Conservation (phyloP, 164 flowering plant species). For the Aristolochia fimbriata region DNA sequence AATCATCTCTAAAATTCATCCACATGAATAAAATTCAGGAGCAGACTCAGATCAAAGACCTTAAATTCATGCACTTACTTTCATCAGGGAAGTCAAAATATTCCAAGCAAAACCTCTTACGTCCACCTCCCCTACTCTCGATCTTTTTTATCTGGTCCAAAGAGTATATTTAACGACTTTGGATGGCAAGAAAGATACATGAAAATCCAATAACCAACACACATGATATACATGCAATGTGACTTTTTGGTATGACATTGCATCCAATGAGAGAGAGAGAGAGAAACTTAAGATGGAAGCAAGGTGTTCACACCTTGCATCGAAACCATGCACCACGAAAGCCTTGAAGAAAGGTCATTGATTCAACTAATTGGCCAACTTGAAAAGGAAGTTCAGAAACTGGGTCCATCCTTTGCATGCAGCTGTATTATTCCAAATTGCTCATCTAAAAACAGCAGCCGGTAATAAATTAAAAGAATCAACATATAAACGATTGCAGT, state of each 20-base stretch:
- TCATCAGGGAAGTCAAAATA: slow-evolving; percentile 57
- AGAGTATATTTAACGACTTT: background rate
- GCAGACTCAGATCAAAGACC: background rate
- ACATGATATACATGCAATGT: too few relatives aligned
- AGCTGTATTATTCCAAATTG: too few relatives aligned
- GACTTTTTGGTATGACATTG: too few relatives aligned
- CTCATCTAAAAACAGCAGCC: too few relatives aligned
- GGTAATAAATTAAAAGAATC: too few relatives aligned
- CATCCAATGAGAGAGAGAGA: background rate
- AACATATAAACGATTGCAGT: too few relatives aligned
- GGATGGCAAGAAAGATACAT: too few relatives aligned
- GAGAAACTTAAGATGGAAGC: background rate
- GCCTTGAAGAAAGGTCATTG: slow-evolving; percentile 35
- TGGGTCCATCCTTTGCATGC: background rate
- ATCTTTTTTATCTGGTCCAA: slow-evolving; percentile 31
- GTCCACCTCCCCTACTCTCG: slow-evolving; percentile 6
- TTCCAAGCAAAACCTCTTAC: slow-evolving; percentile 19
- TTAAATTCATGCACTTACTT: slow-evolving; percentile 26
- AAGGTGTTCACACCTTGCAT: slow-evolving; percentile 34
- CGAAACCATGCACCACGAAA: slow-evolving; percentile 77
- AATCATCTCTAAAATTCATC: background rate
- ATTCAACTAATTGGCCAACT: slow-evolving; percentile 45
- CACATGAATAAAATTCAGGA: background rate
- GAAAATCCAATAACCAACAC: too few relatives aligned
- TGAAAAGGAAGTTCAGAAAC: slow-evolving; percentile 26